Evolutionary conservation across 2,329 filamentous ascomycete genomes (phyloP).

Genomic region (Fusarium tuaranense): DNA sequence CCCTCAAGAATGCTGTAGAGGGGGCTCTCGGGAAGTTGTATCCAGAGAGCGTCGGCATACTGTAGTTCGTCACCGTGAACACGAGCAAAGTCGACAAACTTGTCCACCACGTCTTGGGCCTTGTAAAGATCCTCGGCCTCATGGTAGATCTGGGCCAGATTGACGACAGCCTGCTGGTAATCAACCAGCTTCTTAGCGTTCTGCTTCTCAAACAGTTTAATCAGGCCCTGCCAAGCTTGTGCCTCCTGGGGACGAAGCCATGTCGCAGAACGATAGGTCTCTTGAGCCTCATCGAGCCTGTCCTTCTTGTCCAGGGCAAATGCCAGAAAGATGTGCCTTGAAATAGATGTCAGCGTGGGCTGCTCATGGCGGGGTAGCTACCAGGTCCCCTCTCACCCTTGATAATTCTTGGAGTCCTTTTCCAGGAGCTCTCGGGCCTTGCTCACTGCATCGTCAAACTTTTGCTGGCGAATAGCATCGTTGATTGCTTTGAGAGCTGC

Average conservation of each 20-base stretch:
- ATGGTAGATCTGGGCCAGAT: conserved; percentile 80
- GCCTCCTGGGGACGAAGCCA: conserved; percentile 78
- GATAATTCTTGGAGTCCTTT: conserved; percentile 82
- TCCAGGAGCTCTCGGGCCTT: conserved; percentile 77
- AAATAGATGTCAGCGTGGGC: conserved; percentile 23
- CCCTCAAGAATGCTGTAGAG: conserved; percentile 88
- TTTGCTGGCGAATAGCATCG: conserved; percentile 79
- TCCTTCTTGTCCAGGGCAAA: conserved; percentile 85
- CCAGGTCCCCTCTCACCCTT: conserved; percentile 69
- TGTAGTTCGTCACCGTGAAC: conserved; percentile 78
- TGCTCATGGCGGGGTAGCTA: conserved; percentile 23
- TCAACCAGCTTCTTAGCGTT: conserved; percentile 74
- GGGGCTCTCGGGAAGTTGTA: conserved; percentile 83
- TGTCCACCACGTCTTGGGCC: conserved; percentile 78
- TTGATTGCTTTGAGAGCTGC: conserved; percentile 84
- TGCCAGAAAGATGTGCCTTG: conserved; percentile 85
- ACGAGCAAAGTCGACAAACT: conserved; percentile 80
- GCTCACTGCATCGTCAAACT: conserved; percentile 80
- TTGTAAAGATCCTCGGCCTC: conserved; percentile 73
- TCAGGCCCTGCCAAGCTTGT: conserved; percentile 92
- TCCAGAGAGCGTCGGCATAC: conserved; percentile 79
- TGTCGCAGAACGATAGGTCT: conserved; percentile 79
- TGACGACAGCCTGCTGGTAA: conserved; percentile 80
- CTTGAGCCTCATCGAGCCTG: conserved; percentile 78
- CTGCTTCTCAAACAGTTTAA: conserved; percentile 87